phyloP scores from a whole-genome alignment of 345 rosid species.

The Chamaenerion angustifolium region DNA sequence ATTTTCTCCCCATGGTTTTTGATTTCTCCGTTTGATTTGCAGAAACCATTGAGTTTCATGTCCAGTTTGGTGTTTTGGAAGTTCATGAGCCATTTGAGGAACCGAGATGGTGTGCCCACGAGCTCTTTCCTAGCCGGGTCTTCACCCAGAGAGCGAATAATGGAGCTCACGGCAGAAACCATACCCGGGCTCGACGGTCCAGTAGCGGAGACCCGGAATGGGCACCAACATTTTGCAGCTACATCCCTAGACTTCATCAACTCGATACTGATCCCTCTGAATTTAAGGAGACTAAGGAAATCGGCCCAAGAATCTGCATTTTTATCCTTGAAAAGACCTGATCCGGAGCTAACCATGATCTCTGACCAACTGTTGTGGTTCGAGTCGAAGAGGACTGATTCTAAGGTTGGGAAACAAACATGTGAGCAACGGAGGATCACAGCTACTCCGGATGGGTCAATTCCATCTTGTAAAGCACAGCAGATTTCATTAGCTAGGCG shows the following conservation, averaged over 20 bases:
- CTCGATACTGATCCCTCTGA: constrained; percentile 36
- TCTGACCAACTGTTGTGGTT: constrained; percentile 45
- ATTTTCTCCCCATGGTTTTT: constrained; percentile 10
- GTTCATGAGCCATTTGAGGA: constrained; percentile 71
- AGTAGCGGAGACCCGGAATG: constrained; percentile 23
- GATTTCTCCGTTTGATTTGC: constrained; percentile 16
- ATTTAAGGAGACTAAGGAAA: constrained; percentile 45
- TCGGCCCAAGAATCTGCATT: constrained; percentile 55
- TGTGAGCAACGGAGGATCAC: constrained; percentile 75
- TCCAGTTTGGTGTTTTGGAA: constrained; percentile 54
- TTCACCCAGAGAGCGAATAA: constrained; percentile 70
- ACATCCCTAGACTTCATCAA: constrained; percentile 13
- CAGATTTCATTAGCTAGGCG: constrained; percentile 66
- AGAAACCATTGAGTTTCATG: constrained; percentile 44
- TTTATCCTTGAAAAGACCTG: constrained; percentile 64
- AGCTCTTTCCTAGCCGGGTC: constrained; percentile 82
- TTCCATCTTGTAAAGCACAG: constrained; percentile 59
- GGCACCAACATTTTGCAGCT: constrained; percentile 49
- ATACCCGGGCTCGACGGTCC: constrained; percentile 34
- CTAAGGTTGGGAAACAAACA: constrained; percentile 51
- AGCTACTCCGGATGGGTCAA: constrained; percentile 80
- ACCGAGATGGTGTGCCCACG: constrained; percentile 56
- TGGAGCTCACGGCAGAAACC: constrained; percentile 57
- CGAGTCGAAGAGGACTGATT: constrained; percentile 28
- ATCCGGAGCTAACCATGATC: constrained; percentile 41